Evolutionary conservation across 352 stramenopile species (phyloP), one percentile per base, ranked within the genome.

Genomic region (Phytophthora sansomeana): DNA sequence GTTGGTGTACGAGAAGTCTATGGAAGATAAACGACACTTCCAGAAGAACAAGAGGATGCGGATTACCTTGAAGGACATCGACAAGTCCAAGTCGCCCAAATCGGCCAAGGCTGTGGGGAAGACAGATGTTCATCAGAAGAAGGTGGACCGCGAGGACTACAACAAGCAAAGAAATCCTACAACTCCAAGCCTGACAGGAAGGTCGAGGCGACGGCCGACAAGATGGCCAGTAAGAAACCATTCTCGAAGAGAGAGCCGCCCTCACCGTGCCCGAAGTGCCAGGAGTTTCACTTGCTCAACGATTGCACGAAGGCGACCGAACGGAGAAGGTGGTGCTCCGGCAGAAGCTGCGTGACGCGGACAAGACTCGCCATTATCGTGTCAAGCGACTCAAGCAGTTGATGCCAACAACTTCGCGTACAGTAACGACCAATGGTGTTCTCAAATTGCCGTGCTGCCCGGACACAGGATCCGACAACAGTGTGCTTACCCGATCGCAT

Each of bases 401-500:
- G 9, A 4, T 66, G n/a, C 39, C 36, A 7, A 28, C 30, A 6
- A 14, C 16, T 19, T 35, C 17, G 4, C 47, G 47, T 32, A 29
- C 4, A 8, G 32, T 66, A 1, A 49, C 36, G 6, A 7, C 50
- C n/a, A 58, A 66, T 36, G 36, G 58, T 8, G 11, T 58, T 11
- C 14, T 66, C 38, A 11, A 55, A 10, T 29, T 66, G 17, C 41
- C 60, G 0, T 62, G 57, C 14, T 68, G 60, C 21, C 49, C 50
- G 4, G 60, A 68, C 36, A 68, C n/a, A n/a, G n/a, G n/a, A n/a
- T n/a, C n/a, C n/a, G n/a, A n/a, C n/a, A n/a, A n/a, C n/a, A n/a
- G n/a, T n/a, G n/a, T n/a, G n/a, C n/a, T n/a, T n/a, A n/a, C n/a
- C n/a, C n/a, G n/a, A n/a, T n/a, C n/a, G n/a, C n/a, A n/a, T n/a